These are phyloP conservation scores for cucumber (Cucumis sativus) DNA, from an alignment of 306 rosid genomes.

Conservation along the genomic window DNA sequence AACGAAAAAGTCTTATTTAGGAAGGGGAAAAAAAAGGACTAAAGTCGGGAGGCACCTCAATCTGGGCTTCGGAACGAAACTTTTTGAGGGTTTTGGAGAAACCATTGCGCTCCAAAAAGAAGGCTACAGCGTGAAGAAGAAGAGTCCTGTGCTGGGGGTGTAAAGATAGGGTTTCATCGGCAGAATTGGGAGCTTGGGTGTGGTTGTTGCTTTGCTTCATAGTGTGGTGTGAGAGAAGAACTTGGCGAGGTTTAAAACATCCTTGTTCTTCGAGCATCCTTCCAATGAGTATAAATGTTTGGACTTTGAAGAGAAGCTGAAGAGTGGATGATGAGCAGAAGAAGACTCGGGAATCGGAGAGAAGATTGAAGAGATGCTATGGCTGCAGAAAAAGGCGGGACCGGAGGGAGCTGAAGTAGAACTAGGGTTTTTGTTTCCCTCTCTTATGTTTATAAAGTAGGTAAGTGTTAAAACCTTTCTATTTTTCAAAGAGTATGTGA, in stretches of 20 bases:
- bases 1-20: not conserved
- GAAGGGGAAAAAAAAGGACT: not conserved
- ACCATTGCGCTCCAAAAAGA: constrained; percentile 36
- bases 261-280: too few relatives aligned
- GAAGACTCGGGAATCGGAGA: too few relatives aligned
- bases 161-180: not conserved
- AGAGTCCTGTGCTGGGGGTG: constrained; percentile 22
- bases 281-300: too few relatives aligned
- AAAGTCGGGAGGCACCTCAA: constrained; percentile 28
- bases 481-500: too few relatives aligned
- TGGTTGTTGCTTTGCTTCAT: constrained; percentile 25
- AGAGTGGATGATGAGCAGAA: too few relatives aligned
- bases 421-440: too few relatives aligned
- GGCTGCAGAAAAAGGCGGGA: too few relatives aligned
- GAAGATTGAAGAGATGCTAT: too few relatives aligned
- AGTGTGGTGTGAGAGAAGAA: constrained; percentile 23
- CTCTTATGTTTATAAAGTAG: too few relatives aligned
- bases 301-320: too few relatives aligned
- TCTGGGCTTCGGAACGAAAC: constrained; percentile 48
- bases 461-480: too few relatives aligned
- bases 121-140: constrained; percentile 52
- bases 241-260: constrained; percentile 58
- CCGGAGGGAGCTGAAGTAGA: too few relatives aligned
- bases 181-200: not conserved
- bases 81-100: constrained; percentile 63